Evolutionary conservation across 495 filamentous ascomycete species (phyloP), one percentile per base, ranked within the genome.

Genomic region (Baudoinia panamericana): DNA sequence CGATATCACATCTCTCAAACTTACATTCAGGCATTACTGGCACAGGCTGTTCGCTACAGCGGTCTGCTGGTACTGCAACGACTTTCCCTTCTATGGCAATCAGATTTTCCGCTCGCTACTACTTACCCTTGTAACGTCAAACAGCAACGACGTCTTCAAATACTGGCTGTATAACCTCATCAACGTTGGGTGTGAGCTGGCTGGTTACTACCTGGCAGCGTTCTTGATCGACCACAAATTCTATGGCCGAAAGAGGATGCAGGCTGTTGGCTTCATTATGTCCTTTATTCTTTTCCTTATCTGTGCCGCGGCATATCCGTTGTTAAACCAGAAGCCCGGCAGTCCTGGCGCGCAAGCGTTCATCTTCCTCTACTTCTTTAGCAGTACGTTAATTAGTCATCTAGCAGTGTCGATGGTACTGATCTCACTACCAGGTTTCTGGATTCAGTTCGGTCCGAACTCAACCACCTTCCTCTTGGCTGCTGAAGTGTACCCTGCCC

Each of bases 81-180:
- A 92, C 59, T 73, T 93, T n/a, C 92, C 92, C 71, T 93, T 93
- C 66, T 93, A 93, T 61, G 85, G 85, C 49, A 93, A 92, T 78
- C 92, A 92, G 71, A 75, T 93, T 22, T 93, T 93, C 69, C 84
- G 90, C 61, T 69, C 67, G 47, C 71, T 85, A 54, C 92, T 93
- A 59, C 88, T 92, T 54, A 60, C 50, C 1, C 76, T 82, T 52
- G 74, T 93, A 39, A 76, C 73, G 38, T 67, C 69, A 11, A 49
- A 61, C 20, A 65, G 69, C 43, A 55, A 61, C 0, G 80, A 78
- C 0, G 69, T 92, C 47, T 78, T 90, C 75, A 74, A 73, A 4
- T 72, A 66, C 29, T 93, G 85, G 85, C 65, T 84, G n/a, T 93
- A 80, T 73, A 90, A 84, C 61, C 63, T 92, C 58, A 62, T 75